Evolutionary conservation across 2,329 filamentous ascomycete genomes (phyloP).

Genomic region (Fusarium burgessii): DNA sequence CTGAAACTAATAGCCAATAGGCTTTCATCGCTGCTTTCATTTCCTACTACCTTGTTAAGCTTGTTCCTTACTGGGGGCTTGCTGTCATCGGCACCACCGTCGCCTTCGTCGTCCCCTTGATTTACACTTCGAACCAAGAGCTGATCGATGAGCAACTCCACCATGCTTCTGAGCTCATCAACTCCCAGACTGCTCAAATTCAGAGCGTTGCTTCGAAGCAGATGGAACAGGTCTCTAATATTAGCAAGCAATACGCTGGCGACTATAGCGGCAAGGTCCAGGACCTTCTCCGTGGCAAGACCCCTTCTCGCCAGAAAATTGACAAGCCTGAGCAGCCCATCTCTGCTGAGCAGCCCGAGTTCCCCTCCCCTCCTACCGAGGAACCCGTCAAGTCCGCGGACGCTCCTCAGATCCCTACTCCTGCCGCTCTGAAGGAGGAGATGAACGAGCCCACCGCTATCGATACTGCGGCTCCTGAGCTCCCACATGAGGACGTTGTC

Average conservation of each 20-base stretch:
- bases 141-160: slow-evolving; percentile 73
- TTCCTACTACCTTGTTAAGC: slow-evolving; percentile 76
- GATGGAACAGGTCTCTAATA: slow-evolving; percentile 70
- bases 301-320: slow-evolving; percentile 56
- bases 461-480: slow-evolving; percentile 44
- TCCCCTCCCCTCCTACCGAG: slow-evolving; percentile 54
- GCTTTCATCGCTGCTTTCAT: slow-evolving; percentile 71
- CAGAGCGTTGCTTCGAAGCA: slow-evolving; percentile 72
- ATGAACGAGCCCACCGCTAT: slow-evolving; percentile 42
- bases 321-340: slow-evolving; percentile 50
- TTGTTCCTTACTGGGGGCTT: slow-evolving; percentile 77
- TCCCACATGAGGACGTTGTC: slow-evolving; percentile 40
- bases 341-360: slow-evolving; percentile 48
- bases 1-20: slow-evolving; percentile 52
- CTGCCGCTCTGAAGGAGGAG: slow-evolving; percentile 44
- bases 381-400: slow-evolving; percentile 48
- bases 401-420: slow-evolving; percentile 37
- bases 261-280: slow-evolving; percentile 77
- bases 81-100: slow-evolving; percentile 69
- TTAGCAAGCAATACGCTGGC: slow-evolving; percentile 75
- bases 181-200: slow-evolving; percentile 72
- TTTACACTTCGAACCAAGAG: slow-evolving; percentile 77
- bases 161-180: slow-evolving; percentile 68
- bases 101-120: slow-evolving; percentile 70
- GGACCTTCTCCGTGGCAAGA: slow-evolving; percentile 67